Base-by-base conservation (phyloP, 2,329 filamentous ascomycete genomes). In the Niveomyces coronatus region DNA sequence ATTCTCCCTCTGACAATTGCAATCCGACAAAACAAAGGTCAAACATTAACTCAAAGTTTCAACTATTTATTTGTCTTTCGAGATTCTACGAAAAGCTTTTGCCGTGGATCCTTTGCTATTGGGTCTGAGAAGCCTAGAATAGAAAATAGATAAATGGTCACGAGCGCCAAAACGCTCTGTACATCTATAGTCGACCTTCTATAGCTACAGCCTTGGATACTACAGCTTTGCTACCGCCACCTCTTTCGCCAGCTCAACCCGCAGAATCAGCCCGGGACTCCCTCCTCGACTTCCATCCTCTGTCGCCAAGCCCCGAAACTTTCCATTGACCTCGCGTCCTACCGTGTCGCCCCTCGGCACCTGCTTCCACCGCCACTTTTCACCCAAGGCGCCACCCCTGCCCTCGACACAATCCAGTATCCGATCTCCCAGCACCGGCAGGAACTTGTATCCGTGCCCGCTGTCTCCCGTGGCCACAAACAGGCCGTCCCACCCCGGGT, bases 381-480 rank as follows among this genome's bases (percentile, higher is more conserved):
- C 53, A 26, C 61, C 61, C 48, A 86, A 72, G 37, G 71, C 69
- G 4, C 61, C 53, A 0, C 64, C 63, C 6, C 58, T 45, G 26
- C 65, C 55, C 39, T 67, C 53, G 40, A 82, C 59, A 40, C 69
- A 68, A 45, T 77, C 74, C 2, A 68, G 67, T 23, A 81, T 64
- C 51, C 73, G 74, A 20, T 76, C 70, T 8, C 79, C 79, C 10
- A 83, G 60, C 5, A 82, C 70, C 0, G 79, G 79, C 39, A 82
- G 55, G 55, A 83, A 83, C 55, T 83, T 83, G 65, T 78, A 83
- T 5, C 60, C 79, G 52, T 81, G 76, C 3, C 76, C 76, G 45
- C 74, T 79, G 37, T 75, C 76, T 3, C 74, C 76, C 0, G 74
- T 78, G 0, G 74, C 74, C 17, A 81, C 49, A 49, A 81, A 80